Percentiles rank a stretch among this genome's conserved stretches.
These are phyloP conservation scores for Leptodontidium sp. DNA, from an alignment of 2,329 filamentous ascomycete species.

Conservation along the genomic window DNA sequence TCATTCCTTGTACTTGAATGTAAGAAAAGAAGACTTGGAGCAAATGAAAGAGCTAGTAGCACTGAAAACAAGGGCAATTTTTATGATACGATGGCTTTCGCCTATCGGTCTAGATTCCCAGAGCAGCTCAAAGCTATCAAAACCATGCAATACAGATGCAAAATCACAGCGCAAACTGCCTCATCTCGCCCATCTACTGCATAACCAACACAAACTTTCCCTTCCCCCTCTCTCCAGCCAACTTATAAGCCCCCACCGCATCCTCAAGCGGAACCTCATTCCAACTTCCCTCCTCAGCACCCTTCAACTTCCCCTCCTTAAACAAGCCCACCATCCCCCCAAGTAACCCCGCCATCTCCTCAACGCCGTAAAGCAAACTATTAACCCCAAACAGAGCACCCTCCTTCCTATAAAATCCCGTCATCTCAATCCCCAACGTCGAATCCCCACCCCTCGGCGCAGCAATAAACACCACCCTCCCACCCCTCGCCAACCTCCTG, in stretches of 20 bases:
- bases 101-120: too few species aligned
- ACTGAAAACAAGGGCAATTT: too few species aligned
- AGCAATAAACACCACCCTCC: conserved; percentile 40
- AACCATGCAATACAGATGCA: background rate
- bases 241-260: conserved; percentile 39
- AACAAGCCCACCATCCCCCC: conserved; percentile 58
- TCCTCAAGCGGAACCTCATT: conserved; percentile 36
- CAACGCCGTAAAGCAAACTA: conserved; percentile 35
- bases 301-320: conserved; percentile 32
- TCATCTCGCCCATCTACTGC: conserved; percentile 21
- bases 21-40: too few species aligned
- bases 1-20: too few species aligned
- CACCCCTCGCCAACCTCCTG: conserved; percentile 34
- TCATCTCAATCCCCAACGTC: conserved; percentile 39
- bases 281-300: conserved; percentile 32
- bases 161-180: background rate
- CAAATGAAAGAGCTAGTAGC: too few species aligned
- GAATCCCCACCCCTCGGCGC: conserved; percentile 36
- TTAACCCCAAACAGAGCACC: conserved; percentile 39
- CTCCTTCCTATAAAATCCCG: conserved; percentile 41
- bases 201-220: conserved; percentile 41
- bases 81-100: too few species aligned
- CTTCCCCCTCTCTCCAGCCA: conserved; percentile 29
- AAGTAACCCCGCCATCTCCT: conserved; percentile 36
- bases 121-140: too few species aligned